A percentile compares a stretch with the other conserved stretches of the same genome.
These are phyloP conservation scores for Claviceps sorghi DNA, from an alignment of 2,329 filamentous ascomycete species.

Conservation along the genomic window DNA sequence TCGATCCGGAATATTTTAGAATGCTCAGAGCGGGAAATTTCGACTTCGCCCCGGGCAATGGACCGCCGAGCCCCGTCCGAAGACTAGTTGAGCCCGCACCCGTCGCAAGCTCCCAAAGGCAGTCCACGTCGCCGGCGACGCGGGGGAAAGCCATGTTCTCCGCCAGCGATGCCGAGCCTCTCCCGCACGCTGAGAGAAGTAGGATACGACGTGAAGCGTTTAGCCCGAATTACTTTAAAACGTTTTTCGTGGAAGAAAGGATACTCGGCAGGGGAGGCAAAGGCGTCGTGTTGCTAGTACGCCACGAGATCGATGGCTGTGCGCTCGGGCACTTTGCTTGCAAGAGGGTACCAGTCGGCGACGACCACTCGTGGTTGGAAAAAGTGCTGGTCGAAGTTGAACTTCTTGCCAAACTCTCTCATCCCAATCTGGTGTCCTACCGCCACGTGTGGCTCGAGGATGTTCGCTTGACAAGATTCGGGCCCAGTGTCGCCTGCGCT, in stretches of 20 bases:
- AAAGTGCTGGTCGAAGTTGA: conserved; percentile 90
- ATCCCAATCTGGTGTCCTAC: conserved; percentile 92
- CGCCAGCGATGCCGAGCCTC: conserved; percentile 35
- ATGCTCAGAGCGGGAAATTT: conserved; percentile 55
- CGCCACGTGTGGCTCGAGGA: conserved; percentile 96
- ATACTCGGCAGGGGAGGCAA: conserved; percentile 84
- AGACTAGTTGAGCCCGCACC: conserved; percentile 35
- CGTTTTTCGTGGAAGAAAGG: conserved; percentile 80
- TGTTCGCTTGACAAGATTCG: conserved; percentile 68
- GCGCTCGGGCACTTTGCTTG: conserved; percentile 84
- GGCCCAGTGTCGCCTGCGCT: conserved; percentile 81
- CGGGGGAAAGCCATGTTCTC: conserved; percentile 32
- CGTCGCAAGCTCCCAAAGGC: conserved; percentile 7
- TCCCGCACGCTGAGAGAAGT: conserved; percentile 35
- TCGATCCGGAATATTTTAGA: conserved; percentile 87
- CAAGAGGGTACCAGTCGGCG: conserved; percentile 88
- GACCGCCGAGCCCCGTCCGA: conserved; percentile 38
- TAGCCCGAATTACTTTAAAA: conserved; percentile 81
- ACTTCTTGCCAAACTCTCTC: conserved; percentile 76
- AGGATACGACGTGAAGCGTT: conserved; percentile 80
- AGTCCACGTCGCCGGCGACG: conserved; percentile 8
- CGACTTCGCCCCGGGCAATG: conserved; percentile 30
- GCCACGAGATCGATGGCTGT: conserved; percentile 82
- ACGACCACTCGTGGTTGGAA: conserved; percentile 89
- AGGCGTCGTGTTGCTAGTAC: conserved; percentile 85